Evolutionary conservation across 257 asterid species (phyloP).

Genomic region (Salvia miltiorrhiza): DNA sequence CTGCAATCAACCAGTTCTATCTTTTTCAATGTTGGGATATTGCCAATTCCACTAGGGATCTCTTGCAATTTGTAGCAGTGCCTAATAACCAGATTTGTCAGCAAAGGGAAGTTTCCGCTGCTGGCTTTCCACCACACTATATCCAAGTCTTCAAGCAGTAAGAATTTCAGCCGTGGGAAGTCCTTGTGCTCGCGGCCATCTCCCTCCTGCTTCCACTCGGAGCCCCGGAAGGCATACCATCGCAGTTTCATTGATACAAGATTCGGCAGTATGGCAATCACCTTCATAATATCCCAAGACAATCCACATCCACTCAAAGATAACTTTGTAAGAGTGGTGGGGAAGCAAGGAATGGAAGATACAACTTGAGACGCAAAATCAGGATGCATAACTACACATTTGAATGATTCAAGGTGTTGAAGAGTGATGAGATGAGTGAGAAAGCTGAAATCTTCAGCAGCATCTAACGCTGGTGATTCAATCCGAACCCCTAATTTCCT

Average conservation of each 20-base stretch:
- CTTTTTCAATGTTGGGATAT: not conserved
- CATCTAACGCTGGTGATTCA: not conserved
- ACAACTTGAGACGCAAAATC: not conserved
- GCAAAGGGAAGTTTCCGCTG: not conserved
- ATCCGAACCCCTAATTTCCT: slow-evolving; percentile 9
- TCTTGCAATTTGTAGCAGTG: slow-evolving; percentile 20
- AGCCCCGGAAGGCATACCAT: slow-evolving; percentile 8
- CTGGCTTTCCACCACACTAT: slow-evolving; percentile 1
- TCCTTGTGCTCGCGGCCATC: not conserved
- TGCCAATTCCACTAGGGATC: slow-evolving; percentile 3
- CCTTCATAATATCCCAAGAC: slow-evolving; percentile 5
- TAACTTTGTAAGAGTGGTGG: not conserved
- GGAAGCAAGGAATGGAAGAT: not conserved
- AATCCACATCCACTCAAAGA: slow-evolving; percentile 24
- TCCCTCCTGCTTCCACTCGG: not conserved
- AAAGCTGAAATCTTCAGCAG: slow-evolving; percentile 1
- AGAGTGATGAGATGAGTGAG: not conserved
- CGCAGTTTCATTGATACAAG: slow-evolving; percentile 24
- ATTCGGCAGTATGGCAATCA: not conserved
- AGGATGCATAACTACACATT: slow-evolving; percentile 12
- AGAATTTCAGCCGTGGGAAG: not conserved
- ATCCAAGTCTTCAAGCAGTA: slow-evolving; percentile 21
- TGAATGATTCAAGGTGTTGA: slow-evolving; percentile 7
- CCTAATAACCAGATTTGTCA: slow-evolving; percentile 3
- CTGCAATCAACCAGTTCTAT: slow-evolving; percentile 19